These are phyloP conservation scores for Phylloporus sp. DNA, from an alignment of 1,284 basidiomycete species.

Conservation along the genomic window DNA sequence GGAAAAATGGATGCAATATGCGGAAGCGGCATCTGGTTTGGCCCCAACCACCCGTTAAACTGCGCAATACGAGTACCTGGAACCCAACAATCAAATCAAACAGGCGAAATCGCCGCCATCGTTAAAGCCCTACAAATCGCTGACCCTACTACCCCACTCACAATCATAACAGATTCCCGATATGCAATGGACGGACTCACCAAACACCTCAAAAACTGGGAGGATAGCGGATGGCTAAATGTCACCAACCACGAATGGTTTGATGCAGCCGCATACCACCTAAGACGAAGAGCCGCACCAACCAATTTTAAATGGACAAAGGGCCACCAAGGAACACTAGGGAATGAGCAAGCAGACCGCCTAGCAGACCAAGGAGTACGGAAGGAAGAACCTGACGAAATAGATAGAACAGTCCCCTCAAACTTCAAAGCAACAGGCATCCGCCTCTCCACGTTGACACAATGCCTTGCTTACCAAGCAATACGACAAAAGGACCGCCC, in stretches of 20 bases:
- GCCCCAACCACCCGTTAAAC: not conserved
- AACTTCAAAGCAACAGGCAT: too few species aligned
- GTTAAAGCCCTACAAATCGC: not conserved
- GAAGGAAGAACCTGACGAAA: too few species aligned
- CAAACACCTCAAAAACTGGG: not conserved
- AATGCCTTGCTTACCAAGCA: too few species aligned
- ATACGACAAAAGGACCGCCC: too few species aligned
- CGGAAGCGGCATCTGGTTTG: not conserved
- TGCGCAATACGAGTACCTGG: not conserved
- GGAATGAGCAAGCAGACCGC: not conserved
- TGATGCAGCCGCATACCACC: not conserved
- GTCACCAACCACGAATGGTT: not conserved
- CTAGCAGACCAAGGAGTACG: too few species aligned
- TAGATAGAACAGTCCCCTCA: too few species aligned
- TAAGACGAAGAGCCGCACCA: not conserved
- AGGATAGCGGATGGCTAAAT: not conserved
- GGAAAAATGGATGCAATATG: not conserved
- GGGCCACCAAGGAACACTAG: not conserved
- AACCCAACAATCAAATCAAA: not conserved
- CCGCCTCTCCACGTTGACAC: too few species aligned
- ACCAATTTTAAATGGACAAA: not conserved
- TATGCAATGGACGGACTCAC: not conserved
- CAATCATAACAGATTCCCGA: not conserved
- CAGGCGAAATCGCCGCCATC: not conserved
- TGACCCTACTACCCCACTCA: not conserved